phyloP scores from a whole-genome alignment of 257 asterid species.

The Solanum lycopersicoides region DNA sequence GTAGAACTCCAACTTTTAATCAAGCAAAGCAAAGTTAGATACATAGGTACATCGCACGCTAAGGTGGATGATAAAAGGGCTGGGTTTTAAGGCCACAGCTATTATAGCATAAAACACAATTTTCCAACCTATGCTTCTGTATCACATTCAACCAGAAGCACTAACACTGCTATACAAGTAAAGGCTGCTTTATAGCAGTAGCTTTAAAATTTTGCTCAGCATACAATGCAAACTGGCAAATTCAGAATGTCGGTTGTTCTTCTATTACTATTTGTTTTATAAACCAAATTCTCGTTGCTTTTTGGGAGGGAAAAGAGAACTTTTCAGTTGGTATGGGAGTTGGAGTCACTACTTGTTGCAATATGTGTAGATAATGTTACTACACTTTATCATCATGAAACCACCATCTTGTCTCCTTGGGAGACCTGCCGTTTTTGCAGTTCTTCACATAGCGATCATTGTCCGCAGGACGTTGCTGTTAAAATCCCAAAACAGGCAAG shows the following conservation, averaged over 20 bases:
- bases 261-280: neutral
- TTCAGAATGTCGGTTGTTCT: neutral
- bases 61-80: neutral
- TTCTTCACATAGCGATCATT: slow-evolving; percentile 96
- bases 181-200: neutral
- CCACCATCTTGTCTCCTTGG: slow-evolving; percentile 99
- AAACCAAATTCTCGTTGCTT: neutral
- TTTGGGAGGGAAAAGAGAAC: neutral
- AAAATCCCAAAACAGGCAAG: neutral
- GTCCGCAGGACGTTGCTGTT: slow-evolving; percentile 94
- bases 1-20: neutral
- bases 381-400: slow-evolving; percentile 99
- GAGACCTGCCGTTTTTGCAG: slow-evolving; percentile 86
- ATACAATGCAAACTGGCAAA: neutral
- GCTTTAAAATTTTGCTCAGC: neutral
- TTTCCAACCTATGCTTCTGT: neutral
- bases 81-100: neutral
- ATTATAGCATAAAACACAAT: neutral
- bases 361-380: slow-evolving; percentile 2
- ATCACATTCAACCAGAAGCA: neutral
- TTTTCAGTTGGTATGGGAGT: neutral
- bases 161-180: neutral
- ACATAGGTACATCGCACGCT: neutral
- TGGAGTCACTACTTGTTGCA: slow-evolving; percentile 10
- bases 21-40: neutral